phyloP scores from a whole-genome alignment of 2,329 filamentous ascomycete species.

The Exophiala viscosa region DNA sequence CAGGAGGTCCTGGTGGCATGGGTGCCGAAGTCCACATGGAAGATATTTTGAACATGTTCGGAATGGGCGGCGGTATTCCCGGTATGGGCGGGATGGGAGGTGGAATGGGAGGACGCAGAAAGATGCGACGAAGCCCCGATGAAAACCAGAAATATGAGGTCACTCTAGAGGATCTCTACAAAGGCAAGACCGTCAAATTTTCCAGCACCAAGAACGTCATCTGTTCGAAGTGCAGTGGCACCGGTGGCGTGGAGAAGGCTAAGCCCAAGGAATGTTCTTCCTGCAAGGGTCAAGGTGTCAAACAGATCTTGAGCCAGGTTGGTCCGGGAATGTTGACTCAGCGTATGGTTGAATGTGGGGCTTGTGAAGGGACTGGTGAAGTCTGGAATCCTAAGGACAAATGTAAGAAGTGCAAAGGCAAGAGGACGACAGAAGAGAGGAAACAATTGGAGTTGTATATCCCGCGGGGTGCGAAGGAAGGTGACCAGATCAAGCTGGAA shows the following conservation, averaged over 20 bases:
- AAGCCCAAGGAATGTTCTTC: constrained; percentile 78
- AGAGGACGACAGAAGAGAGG: constrained; percentile 77
- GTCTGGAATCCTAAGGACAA: constrained; percentile 94
- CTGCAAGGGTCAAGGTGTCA: constrained; percentile 74
- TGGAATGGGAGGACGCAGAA: constrained; percentile 48
- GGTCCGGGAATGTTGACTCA: constrained; percentile 83
- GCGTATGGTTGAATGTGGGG: constrained; percentile 72
- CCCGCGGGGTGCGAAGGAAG: constrained; percentile 51
- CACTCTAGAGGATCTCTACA: constrained; percentile 90
- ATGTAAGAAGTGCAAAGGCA: constrained; percentile 98
- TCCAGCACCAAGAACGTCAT: constrained; percentile 90
- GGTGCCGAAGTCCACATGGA: constrained; percentile 71
- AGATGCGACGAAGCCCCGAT: constrained; percentile 68
- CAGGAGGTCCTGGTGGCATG: constrained; percentile 59
- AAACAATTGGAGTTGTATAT: constrained; percentile 98
- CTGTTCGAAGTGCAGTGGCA: constrained; percentile 81
- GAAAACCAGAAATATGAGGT: constrained; percentile 92
- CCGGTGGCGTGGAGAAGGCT: constrained; percentile 85
- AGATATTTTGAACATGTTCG: constrained; percentile 72
- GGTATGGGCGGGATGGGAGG: constrained; percentile 51
- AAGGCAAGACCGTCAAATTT: constrained; percentile 97
- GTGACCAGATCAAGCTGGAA: constrained; percentile 83
- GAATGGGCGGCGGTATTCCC: constrained; percentile 54
- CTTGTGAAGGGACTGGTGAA: constrained; percentile 79
- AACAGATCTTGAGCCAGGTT: constrained; percentile 74